phyloP scores from a whole-genome alignment of 2,329 filamentous ascomycete genomes.

The Hypomyces rosellus region DNA sequence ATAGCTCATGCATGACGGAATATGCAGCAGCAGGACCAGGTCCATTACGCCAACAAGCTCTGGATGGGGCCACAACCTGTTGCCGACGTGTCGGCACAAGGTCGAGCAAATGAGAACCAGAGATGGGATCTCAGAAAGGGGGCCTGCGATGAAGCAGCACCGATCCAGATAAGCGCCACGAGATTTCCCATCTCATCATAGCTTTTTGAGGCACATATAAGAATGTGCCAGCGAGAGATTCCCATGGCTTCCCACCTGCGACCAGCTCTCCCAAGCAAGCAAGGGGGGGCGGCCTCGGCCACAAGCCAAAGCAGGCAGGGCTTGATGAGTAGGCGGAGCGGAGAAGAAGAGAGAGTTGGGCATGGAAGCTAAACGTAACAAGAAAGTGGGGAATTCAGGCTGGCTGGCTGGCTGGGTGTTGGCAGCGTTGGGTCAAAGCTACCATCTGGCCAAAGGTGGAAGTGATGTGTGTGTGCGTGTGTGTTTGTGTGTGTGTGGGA shows the following conservation, averaged over 20 bases:
- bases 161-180: slow-evolving; percentile 12
- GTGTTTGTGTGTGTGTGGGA: slow-evolving; percentile 10
- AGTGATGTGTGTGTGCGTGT: slow-evolving; percentile 5
- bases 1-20: slow-evolving; percentile 51
- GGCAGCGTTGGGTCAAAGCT: slow-evolving; percentile 13
- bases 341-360: slow-evolving; percentile 6
- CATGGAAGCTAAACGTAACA: slow-evolving; percentile 9
- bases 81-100: slow-evolving; percentile 12
- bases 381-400: slow-evolving; percentile 8
- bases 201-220: not conserved
- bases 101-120: slow-evolving; percentile 10
- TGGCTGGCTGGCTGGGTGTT: slow-evolving; percentile 3
- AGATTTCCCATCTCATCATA: slow-evolving; percentile 8
- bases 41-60: slow-evolving; percentile 13
- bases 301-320: too few relatives aligned
- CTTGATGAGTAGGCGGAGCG: not conserved
- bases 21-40: slow-evolving; percentile 40
- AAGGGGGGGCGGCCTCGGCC: not conserved
- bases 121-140: slow-evolving; percentile 5
- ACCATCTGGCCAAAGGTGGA: slow-evolving; percentile 10
- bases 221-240: too few relatives aligned
- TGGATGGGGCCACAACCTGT: slow-evolving; percentile 13
- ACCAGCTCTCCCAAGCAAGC: not conserved
- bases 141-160: slow-evolving; percentile 6
- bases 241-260: not conserved